Evolutionary conservation across 2,329 filamentous ascomycete species (phyloP).

Genomic region (Penicillium sp.): DNA sequence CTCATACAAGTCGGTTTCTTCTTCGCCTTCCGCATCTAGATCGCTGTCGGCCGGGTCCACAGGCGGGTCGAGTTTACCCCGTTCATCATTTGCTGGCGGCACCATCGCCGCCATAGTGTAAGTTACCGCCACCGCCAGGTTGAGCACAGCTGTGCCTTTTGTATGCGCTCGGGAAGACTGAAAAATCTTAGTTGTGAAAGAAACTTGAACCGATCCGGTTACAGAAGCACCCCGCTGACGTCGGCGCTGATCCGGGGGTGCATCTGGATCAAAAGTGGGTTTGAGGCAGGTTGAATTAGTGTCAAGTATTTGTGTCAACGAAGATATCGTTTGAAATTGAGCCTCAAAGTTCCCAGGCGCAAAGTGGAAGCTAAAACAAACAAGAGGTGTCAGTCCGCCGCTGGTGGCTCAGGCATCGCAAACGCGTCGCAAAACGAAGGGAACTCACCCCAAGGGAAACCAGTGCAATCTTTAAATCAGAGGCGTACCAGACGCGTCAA

Average conservation of each 20-base stretch:
- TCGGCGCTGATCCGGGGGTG: conserved; percentile 24
- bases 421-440: conserved; percentile 20
- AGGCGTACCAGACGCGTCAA: conserved; percentile 31
- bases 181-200: conserved; percentile 13
- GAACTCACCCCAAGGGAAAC: conserved; percentile 14
- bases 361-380: conserved; percentile 19
- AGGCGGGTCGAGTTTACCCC: conserved; percentile 31
- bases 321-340: background rate
- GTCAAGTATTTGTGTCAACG: background rate
- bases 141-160: conserved; percentile 19
- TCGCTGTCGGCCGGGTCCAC: conserved; percentile 42
- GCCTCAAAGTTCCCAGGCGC: conserved; percentile 12
- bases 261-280: conserved; percentile 22
- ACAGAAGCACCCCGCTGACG: conserved; percentile 31
- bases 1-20: conserved; percentile 43
- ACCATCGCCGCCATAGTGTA: conserved; percentile 44
- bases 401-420: conserved; percentile 13
- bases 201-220: conserved; percentile 28
- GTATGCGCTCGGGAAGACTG: conserved; percentile 9
- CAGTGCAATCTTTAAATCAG: conserved; percentile 8
- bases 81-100: conserved; percentile 41
- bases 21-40: conserved; percentile 47
- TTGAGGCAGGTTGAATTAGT: background rate
- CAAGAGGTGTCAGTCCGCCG: conserved; percentile 18
- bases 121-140: conserved; percentile 41